Percentiles rank a stretch among this genome's conserved stretches.
phyloP scores from a whole-genome alignment of 2,329 filamentous ascomycete genomes.

The Apiospora pterosperma region DNA sequence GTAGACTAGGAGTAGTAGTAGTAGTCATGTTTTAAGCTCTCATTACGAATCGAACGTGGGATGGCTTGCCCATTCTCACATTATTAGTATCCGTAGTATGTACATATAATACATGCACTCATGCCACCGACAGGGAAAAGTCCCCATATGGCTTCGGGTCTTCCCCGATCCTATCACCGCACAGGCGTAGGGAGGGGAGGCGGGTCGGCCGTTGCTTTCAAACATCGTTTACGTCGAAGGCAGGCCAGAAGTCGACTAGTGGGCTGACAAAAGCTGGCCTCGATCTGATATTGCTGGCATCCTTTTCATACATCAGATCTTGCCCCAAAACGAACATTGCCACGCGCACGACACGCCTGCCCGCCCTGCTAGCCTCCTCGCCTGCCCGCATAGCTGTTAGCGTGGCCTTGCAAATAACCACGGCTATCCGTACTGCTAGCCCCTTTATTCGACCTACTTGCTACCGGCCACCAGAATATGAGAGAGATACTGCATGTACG shows the following conservation, averaged over 20 bases:
- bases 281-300: constrained; percentile 1
- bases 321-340: neutral
- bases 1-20: neutral
- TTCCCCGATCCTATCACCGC: constrained; percentile 1
- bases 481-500: neutral
- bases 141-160: neutral
- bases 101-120: neutral
- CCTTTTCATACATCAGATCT: neutral
- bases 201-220: neutral
- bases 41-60: neutral
- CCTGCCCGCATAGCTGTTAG: neutral
- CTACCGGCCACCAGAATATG: neutral
- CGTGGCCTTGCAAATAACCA: neutral
- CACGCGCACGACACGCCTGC: neutral
- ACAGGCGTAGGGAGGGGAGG: neutral
- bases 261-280: neutral
- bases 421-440: neutral
- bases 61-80: neutral
- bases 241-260: neutral
- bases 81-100: neutral
- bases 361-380: neutral
- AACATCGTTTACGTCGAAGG: neutral
- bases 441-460: neutral
- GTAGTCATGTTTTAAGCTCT: neutral
- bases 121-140: neutral